These are phyloP conservation scores for Suillus weaverae DNA, from an alignment of 768 basidiomycete species.

Conservation along the genomic window DNA sequence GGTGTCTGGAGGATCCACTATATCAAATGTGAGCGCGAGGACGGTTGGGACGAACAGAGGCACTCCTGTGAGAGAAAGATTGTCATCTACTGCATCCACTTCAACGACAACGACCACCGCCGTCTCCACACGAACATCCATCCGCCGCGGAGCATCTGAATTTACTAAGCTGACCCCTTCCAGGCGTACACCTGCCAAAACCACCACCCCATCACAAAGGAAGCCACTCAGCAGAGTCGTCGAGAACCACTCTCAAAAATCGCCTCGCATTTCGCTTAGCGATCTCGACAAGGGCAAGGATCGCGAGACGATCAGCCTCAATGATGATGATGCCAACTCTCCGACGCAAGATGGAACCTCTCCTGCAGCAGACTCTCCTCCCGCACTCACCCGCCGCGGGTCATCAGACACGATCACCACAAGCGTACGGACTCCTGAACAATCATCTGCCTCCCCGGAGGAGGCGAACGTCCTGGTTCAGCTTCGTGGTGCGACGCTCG, in stretches of 20 bases:
- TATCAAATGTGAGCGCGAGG: constrained; percentile 31
- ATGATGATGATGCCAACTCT: background rate
- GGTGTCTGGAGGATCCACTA: constrained; percentile 27
- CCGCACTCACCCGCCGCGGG: constrained; percentile 22
- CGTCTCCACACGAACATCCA: constrained; percentile 20
- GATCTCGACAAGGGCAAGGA: constrained; percentile 7
- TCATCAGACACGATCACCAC: constrained; percentile 31
- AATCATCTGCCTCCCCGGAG: constrained; percentile 25
- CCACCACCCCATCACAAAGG: background rate
- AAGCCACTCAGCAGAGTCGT: constrained; percentile 13
- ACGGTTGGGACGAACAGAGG: constrained; percentile 28
- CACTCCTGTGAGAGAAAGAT: constrained; percentile 17
- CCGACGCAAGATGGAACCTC: background rate
- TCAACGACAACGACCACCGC: background rate
- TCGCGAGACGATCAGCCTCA: background rate
- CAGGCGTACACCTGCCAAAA: constrained; percentile 2
- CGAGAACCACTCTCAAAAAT: constrained; percentile 11
- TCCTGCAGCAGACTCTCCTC: constrained; percentile 6
- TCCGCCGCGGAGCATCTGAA: constrained; percentile 25
- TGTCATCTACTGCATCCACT: constrained; percentile 23
- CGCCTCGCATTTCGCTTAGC: background rate
- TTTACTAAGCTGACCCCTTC: constrained; percentile 22
- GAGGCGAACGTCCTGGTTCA: constrained; percentile 18
- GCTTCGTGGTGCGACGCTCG: constrained; percentile 70
- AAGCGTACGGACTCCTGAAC: constrained; percentile 19